Evolutionary conservation across 1,284 basidiomycete species (phyloP), one percentile per base, ranked within the genome.

Genomic region (Ganoderma meredithae): DNA sequence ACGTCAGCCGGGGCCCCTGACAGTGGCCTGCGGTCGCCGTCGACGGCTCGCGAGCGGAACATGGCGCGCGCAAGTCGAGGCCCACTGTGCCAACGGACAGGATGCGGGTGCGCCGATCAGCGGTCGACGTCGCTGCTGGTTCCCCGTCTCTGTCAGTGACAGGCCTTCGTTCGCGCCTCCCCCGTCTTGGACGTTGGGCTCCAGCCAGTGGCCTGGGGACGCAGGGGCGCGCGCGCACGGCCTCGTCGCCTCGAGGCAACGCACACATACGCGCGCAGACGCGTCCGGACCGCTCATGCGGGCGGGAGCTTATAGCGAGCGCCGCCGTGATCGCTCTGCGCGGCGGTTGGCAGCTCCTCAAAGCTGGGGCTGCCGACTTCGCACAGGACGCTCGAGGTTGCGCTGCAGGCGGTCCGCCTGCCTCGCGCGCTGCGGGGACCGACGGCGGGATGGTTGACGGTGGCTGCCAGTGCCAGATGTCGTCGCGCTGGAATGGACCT

Each of bases 401-500:
- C 64, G 39, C 64, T 61, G 53, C 43, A 39, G 41, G 69, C 69
- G 63, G 60, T 12, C 63, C 64, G 64, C 64, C 36, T 49, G 22
- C 47, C 47, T 22, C 47, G 47, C 12, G 41, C 9, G 7, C n/a
- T 47, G 44, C n/a, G 19, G 6, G 44, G 8, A n/a, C n/a, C 44
- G 44, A n/a, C n/a, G 44, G 44, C 44, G 44, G 44, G 44, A 47
- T 47, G 7, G 44, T 31, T 31, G n/a, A n/a, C n/a, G n/a, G n/a
- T n/a, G n/a, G n/a, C n/a, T n/a, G 44, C n/a, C 9, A 22, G 44
- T 8, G 53, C 36, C 36, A 36, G n/a, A 36, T 8, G 33, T 40
- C 52, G 39, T 27, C 40, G 27, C 25, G n/a, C 8, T 7, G n/a
- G 41, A 39, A n/a, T 44, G 47, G 25, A 49, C 47, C 12, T 8